phyloP scores from a whole-genome alignment of 1,284 basidiomycete genomes.

The Phenoliferia sp. region DNA sequence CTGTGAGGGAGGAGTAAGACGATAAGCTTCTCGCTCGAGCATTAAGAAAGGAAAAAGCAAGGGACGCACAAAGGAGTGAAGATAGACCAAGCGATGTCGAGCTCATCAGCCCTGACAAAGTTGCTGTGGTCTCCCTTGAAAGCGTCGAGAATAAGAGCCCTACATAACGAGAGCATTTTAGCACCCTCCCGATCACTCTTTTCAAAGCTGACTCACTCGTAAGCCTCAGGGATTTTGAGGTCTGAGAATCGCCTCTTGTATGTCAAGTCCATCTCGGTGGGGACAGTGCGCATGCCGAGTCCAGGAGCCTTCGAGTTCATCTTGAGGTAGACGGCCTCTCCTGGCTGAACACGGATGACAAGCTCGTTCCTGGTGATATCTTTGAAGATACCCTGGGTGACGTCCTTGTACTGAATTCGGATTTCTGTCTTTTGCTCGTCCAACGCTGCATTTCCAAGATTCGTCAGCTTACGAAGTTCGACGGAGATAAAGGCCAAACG shows the following conservation, averaged over 20 bases:
- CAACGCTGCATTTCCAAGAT: conserved; percentile 55
- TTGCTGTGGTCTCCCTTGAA: conserved; percentile 49
- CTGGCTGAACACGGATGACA: conserved; percentile 89
- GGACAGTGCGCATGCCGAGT: conserved; percentile 77
- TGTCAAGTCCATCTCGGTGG: conserved; percentile 92
- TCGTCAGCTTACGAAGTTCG: conserved; percentile 4
- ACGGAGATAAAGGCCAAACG: background rate
- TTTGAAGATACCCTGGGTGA: conserved; percentile 90
- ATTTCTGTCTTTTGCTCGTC: conserved; percentile 97
- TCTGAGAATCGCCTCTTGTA: conserved; percentile 91
- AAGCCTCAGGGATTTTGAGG: conserved; percentile 84
- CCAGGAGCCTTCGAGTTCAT: conserved; percentile 91
- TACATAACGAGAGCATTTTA: too few species aligned
- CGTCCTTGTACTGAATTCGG: conserved; percentile 93
- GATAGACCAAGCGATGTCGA: conserved; percentile 88
- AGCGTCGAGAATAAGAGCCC: conserved; percentile 38
- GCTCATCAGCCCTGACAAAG: conserved; percentile 90
- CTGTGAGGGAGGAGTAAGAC: background rate
- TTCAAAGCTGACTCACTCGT: conserved; percentile 55
- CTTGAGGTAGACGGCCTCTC: conserved; percentile 91
- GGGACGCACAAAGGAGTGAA: conserved; percentile 27
- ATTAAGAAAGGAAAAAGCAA: background rate
- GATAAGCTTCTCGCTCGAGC: background rate
- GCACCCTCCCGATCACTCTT: too few species aligned
- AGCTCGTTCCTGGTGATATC: conserved; percentile 91